Conservation (phyloP, 306 rosid genomes). For the Echinosophora koreensis region DNA sequence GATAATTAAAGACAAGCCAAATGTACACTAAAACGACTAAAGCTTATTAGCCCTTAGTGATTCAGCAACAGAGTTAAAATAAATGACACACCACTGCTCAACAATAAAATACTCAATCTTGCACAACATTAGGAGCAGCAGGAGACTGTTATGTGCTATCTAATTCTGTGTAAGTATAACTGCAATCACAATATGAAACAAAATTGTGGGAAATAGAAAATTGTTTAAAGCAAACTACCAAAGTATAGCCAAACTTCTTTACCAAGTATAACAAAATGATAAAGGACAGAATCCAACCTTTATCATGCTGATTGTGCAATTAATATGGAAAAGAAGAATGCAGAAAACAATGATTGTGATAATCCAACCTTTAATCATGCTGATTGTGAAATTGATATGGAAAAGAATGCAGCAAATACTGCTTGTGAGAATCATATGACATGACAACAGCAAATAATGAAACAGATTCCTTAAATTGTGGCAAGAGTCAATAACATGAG, state of each 20-base stretch:
- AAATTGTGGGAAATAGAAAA: neutral
- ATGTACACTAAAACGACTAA: neutral
- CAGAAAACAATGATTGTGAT: too few relatives aligned
- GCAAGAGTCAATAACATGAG: too few relatives aligned
- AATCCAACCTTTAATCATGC: too few relatives aligned
- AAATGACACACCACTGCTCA: conserved; percentile 1
- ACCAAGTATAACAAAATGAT: neutral
- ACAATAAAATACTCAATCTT: neutral
- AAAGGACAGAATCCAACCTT: too few relatives aligned
- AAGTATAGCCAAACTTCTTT: neutral
- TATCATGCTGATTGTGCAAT: too few relatives aligned
- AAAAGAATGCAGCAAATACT: too few relatives aligned
- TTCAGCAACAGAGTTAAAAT: neutral
- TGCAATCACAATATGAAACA: conserved; percentile 6
- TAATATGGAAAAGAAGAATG: too few relatives aligned
- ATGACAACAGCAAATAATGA: too few relatives aligned
- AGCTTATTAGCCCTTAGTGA: neutral
- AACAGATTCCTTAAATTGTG: too few relatives aligned
- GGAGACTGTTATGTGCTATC: conserved; percentile 12
- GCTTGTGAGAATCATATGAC: too few relatives aligned
- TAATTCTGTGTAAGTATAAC: conserved; percentile 10
- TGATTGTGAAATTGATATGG: too few relatives aligned
- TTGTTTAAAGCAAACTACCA: neutral
- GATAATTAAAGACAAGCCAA: conserved; percentile 3
- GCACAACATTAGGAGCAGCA: neutral